These are phyloP conservation scores for Brassica juncea DNA, from an alignment of 345 rosid genomes.

Conservation along the genomic window DNA sequence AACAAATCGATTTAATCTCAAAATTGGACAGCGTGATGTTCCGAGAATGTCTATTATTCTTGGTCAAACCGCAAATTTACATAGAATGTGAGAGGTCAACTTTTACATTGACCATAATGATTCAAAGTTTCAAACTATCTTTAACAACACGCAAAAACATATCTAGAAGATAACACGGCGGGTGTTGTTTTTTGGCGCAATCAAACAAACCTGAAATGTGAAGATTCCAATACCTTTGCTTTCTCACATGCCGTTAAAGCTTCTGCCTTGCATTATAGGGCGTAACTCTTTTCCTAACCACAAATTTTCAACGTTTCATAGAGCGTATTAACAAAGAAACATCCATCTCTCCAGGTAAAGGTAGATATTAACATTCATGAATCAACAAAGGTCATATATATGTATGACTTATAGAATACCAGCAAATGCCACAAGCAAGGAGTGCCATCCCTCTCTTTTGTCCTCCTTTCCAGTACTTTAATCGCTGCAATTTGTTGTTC, in stretches of 20 bases:
- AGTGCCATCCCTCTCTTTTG: slow-evolving; percentile 61
- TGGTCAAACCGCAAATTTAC: slow-evolving; percentile 17
- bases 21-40: neutral
- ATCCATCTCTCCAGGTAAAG: no score
- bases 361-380: no score
- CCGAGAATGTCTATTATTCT: neutral
- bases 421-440: slow-evolving; percentile 77
- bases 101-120: slow-evolving; percentile 16
- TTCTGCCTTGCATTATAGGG: slow-evolving; percentile 46
- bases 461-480: slow-evolving; percentile 45
- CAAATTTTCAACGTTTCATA: neutral
- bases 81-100: slow-evolving; percentile 11
- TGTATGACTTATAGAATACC: slow-evolving; percentile 35
- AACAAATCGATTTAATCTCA: neutral
- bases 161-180: neutral
- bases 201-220: slow-evolving; percentile 42
- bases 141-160: neutral
- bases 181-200: slow-evolving; percentile 3
- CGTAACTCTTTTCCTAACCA: slow-evolving; percentile 65
- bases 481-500: slow-evolving; percentile 41
- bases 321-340: no score
- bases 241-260: slow-evolving; percentile 47
- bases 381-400: neutral
- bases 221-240: slow-evolving; percentile 56
- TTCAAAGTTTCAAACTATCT: slow-evolving; percentile 13